A percentile compares a stretch with the other conserved stretches of the same genome.
These are phyloP conservation scores for Porphyra umbilicalis DNA, from an alignment of 31 red algal species.

Conservation along the genomic window DNA sequence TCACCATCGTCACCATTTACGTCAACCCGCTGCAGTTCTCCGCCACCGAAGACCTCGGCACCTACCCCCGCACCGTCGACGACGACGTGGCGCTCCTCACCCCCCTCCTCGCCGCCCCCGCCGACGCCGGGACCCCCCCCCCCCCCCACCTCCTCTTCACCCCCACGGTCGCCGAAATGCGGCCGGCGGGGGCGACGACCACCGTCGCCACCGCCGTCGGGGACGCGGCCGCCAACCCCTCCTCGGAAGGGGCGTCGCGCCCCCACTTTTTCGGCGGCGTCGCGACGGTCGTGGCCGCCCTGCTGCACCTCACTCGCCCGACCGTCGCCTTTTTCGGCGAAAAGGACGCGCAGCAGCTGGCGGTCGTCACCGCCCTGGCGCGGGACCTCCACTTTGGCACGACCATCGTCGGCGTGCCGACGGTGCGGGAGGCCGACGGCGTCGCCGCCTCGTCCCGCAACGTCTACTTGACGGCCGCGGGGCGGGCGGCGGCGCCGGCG, in stretches of 20 bases:
- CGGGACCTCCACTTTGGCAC: conserved; percentile 45
- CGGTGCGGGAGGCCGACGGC: conserved; percentile 60
- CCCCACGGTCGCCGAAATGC: conserved; percentile 43
- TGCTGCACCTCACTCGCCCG: conserved; percentile 53
- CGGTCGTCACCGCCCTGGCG: conserved; percentile 41
- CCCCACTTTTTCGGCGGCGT: conserved; percentile 79
- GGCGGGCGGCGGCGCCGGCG: conserved; percentile 31
- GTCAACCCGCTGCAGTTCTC: conserved; percentile 86
- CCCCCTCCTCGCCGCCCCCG: not conserved
- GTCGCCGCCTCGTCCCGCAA: conserved; percentile 79
- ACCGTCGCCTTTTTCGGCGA: conserved; percentile 68
- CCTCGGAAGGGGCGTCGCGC: conserved; percentile 60
- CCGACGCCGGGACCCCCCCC: not conserved
- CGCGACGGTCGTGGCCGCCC: conserved; percentile 56
- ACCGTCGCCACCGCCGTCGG: conserved; percentile 30
- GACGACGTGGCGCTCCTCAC: conserved; percentile 30
- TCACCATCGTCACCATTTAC: conserved; percentile 65
- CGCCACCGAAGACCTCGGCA: conserved; percentile 37
- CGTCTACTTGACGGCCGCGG: conserved; percentile 38
- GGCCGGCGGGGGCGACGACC: conserved; percentile 31
- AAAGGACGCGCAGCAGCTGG: conserved; percentile 91
- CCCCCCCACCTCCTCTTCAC: conserved; percentile 53
- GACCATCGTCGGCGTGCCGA: conserved; percentile 24
- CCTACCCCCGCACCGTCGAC: conserved; percentile 56
- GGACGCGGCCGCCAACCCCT: conserved; percentile 12